Percentiles rank a stretch among this genome's conserved stretches.
These are phyloP conservation scores for Fusarium fracticaudum DNA, from an alignment of 2,329 filamentous ascomycete genomes.

Conservation along the genomic window DNA sequence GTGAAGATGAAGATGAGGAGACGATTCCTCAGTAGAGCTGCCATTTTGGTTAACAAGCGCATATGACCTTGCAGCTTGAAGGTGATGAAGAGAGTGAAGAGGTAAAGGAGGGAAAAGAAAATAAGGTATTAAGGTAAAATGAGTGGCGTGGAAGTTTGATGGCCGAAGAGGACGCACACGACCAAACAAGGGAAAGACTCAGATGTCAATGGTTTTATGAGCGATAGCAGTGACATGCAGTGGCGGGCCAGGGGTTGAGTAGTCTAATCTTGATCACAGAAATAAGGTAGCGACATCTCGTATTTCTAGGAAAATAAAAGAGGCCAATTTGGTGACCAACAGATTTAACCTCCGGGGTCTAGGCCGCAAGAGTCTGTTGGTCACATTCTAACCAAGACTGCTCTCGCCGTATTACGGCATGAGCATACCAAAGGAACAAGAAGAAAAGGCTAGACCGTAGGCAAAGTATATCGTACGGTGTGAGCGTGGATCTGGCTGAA, in stretches of 20 bases:
- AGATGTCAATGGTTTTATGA: slow-evolving; percentile 3
- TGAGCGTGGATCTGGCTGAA: not conserved
- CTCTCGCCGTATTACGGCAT: not conserved
- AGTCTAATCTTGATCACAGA: not conserved
- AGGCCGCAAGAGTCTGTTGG: not conserved
- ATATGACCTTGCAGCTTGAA: not conserved
- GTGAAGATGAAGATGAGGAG: slow-evolving; percentile 21
- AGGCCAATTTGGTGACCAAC: slow-evolving; percentile 12
- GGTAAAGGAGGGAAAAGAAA: not conserved
- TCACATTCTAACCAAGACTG: not conserved
- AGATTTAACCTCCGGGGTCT: slow-evolving; percentile 4
- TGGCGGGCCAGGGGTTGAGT: not conserved
- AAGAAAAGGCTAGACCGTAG: not conserved
- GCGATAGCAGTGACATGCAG: not conserved
- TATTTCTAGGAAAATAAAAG: slow-evolving; percentile 13
- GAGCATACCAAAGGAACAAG: not conserved
- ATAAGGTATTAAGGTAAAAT: not conserved
- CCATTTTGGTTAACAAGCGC: slow-evolving; percentile 11
- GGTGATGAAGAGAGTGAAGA: not conserved
- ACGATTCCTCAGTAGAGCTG: slow-evolving; percentile 16
- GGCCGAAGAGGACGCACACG: not conserved
- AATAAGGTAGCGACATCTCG: not conserved
- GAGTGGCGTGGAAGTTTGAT: slow-evolving; percentile 1
- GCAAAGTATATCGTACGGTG: not conserved
- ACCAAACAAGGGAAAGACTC: not conserved